phyloP scores from a whole-genome alignment of 1,284 basidiomycete species.

The Trametes hirsuta region DNA sequence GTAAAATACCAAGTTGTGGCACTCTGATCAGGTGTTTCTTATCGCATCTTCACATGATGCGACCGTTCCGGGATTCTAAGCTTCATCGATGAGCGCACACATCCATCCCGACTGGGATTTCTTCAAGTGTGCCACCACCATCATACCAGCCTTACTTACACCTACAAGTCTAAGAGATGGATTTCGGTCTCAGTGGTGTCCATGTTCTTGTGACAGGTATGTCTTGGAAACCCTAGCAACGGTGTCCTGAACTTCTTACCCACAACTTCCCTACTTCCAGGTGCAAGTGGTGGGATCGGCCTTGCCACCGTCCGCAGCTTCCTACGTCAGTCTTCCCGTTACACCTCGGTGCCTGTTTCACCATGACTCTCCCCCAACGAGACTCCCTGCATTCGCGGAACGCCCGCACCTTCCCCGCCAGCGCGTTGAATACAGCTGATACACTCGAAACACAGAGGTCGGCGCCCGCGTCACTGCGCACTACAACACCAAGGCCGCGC shows the following conservation, averaged over 20 bases:
- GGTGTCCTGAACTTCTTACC: background rate
- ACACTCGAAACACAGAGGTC: conserved; percentile 49
- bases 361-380: background rate
- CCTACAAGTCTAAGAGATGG: conserved; percentile 26
- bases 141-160: background rate
- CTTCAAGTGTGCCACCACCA: background rate
- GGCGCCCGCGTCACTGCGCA: conserved; percentile 75
- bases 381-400: background rate
- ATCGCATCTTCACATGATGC: background rate
- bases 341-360: conserved; percentile 5
- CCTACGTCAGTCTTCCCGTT: conserved; percentile 41
- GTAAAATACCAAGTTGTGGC: too few species aligned
- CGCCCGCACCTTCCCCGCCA: background rate
- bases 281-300: conserved; percentile 45
- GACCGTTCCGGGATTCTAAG: background rate
- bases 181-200: conserved; percentile 38
- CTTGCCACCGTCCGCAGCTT: conserved; percentile 40
- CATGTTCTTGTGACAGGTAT: conserved; percentile 42
- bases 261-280: conserved; percentile 11
- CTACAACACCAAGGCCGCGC: conserved; percentile 59
- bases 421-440: background rate
- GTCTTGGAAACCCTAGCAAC: background rate
- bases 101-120: background rate
- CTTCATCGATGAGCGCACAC: background rate
- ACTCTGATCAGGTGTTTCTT: background rate